Evolutionary conservation across 176 grass and related monocot genomes (phyloP).

Genomic region (barley (Hordeum vulgare)): DNA sequence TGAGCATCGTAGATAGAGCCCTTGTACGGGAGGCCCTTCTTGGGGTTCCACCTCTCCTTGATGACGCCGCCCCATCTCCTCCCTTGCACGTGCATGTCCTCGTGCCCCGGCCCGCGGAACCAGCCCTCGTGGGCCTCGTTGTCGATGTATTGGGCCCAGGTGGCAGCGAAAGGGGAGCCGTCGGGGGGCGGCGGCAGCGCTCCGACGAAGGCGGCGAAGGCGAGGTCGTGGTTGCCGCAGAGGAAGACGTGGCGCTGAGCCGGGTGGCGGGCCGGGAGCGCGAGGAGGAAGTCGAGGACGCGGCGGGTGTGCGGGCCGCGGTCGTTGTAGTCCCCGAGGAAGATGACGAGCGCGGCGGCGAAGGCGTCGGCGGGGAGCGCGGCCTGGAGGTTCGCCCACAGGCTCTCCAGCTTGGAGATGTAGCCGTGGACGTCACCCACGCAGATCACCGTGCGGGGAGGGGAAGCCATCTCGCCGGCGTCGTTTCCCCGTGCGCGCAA

Average conservation of each 20-base stretch:
- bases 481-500: background rate
- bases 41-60: conserved; percentile 49
- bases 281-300: conserved; percentile 69
- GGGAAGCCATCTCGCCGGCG: conserved; percentile 12
- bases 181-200: conserved; percentile 62
- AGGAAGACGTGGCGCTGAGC: conserved; percentile 80
- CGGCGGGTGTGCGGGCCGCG: conserved; percentile 55
- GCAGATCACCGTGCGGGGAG: conserved; percentile 62
- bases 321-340: conserved; percentile 94
- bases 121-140: conserved; percentile 76
- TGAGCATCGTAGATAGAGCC: conserved; percentile 82
- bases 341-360: conserved; percentile 75
- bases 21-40: conserved; percentile 53
- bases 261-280: conserved; percentile 51
- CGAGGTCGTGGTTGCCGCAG: conserved; percentile 93
- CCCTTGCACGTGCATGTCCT: conserved; percentile 78
- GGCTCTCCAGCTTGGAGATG: conserved; percentile 71
- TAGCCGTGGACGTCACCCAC: conserved; percentile 87
- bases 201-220: conserved; percentile 85
- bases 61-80: conserved; percentile 74
- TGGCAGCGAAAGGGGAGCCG: conserved; percentile 52
- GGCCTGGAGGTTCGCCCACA: conserved; percentile 72
- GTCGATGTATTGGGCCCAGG: conserved; percentile 62
- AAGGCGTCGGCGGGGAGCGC: conserved; percentile 49
- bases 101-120: conserved; percentile 63